Evolutionary conservation across 192 early-diverging fungal genomes (phyloP).

Genomic region (Umbelopsis vinacea): DNA sequence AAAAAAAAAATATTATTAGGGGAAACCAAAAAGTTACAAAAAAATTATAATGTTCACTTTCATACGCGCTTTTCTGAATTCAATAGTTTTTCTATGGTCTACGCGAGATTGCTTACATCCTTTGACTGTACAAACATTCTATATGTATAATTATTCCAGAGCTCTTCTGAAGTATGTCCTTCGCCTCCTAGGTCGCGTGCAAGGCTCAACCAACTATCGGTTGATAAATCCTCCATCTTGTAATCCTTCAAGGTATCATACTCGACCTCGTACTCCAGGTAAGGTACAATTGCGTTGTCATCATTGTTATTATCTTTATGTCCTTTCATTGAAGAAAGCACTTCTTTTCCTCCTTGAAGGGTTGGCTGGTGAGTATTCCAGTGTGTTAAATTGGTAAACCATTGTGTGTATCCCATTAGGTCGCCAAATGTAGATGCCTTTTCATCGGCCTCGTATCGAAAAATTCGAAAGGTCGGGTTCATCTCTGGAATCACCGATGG

Average conservation of each 20-base stretch:
- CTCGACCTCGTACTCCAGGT: slow-evolving; percentile 35
- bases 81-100: not conserved
- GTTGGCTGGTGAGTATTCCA: slow-evolving; percentile 16
- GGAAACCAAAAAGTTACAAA: too few species aligned
- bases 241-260: slow-evolving; percentile 38
- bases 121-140: slow-evolving; percentile 35
- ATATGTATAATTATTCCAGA: slow-evolving; percentile 23
- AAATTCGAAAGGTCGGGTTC: slow-evolving; percentile 38
- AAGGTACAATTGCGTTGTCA: slow-evolving; percentile 28
- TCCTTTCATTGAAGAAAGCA: not conserved
- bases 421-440: slow-evolving; percentile 20
- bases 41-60: too few species aligned
- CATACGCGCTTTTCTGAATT: not conserved
- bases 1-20: too few species aligned
- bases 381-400: slow-evolving; percentile 32
- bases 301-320: not conserved
- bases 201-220: slow-evolving; percentile 29
- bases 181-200: slow-evolving; percentile 27
- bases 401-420: slow-evolving; percentile 40
- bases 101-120: not conserved
- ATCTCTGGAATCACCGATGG: slow-evolving; percentile 45
- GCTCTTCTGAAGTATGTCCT: not conserved
- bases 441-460: slow-evolving; percentile 24
- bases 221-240: slow-evolving; percentile 27
- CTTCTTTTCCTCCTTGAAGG: not conserved